Evolutionary conservation across 148 eudicot genomes (phyloP).

Genomic region (Cornus controversa): DNA sequence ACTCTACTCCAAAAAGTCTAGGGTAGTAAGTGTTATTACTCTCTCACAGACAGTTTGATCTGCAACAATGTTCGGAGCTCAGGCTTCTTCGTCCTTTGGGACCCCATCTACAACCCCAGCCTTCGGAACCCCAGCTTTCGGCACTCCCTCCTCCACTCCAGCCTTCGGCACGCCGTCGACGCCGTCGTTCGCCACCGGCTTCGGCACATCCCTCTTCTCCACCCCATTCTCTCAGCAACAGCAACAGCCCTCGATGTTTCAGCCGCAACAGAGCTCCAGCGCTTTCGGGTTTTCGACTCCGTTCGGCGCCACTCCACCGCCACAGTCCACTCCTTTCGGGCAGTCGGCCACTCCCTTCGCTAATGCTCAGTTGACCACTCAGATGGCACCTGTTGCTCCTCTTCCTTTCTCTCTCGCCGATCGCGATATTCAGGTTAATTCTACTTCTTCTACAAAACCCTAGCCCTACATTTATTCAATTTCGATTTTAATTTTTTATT

Average conservation of each 20-base stretch:
- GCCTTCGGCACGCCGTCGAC: conserved; percentile 58
- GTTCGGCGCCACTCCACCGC: conserved; percentile 33
- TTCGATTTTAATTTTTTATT: conserved; percentile 1
- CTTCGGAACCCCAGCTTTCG: conserved; percentile 45
- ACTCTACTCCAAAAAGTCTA: background rate
- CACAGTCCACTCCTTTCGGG: conserved; percentile 32
- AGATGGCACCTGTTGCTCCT: conserved; percentile 98
- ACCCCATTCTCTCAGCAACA: conserved; percentile 55
- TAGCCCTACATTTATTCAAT: background rate
- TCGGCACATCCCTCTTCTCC: conserved; percentile 48
- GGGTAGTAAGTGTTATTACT: background rate
- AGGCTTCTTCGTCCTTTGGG: conserved; percentile 36
- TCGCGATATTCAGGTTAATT: conserved; percentile 83
- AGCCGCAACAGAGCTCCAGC: conserved; percentile 34
- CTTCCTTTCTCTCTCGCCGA: conserved; percentile 93
- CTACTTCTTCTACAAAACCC: conserved; percentile 1
- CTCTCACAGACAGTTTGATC: background rate
- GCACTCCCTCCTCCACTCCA: conserved; percentile 47
- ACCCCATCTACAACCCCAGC: conserved; percentile 29
- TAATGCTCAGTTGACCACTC: conserved; percentile 75
- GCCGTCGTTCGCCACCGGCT: conserved; percentile 37
- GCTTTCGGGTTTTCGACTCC: conserved; percentile 47
- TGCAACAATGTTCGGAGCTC: conserved; percentile 55
- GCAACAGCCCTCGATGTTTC: conserved; percentile 50
- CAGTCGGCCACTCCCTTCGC: conserved; percentile 32